Percentiles rank a stretch among this genome's conserved stretches.
Conservation (phyloP, 495 filamentous ascomycete species). For the Xylaria scruposa region DNA sequence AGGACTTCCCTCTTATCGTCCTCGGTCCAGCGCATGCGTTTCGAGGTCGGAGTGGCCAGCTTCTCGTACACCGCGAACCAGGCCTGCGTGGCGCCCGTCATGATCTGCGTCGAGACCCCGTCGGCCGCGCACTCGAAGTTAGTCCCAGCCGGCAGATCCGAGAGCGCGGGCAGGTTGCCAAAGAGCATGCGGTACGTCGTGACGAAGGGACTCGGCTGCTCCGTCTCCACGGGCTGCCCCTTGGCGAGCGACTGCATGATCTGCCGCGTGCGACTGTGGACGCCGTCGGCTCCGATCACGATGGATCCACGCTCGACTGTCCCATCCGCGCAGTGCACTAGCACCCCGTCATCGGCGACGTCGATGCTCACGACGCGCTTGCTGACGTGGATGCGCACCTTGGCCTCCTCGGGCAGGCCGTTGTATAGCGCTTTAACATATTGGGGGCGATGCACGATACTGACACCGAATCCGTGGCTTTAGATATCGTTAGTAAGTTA, state of each 20-base stretch:
- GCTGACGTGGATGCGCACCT: slow-evolving; percentile 37
- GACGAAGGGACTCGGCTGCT: slow-evolving; percentile 36
- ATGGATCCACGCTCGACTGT: slow-evolving; percentile 50
- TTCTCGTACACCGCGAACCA: slow-evolving; percentile 52
- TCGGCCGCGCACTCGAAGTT: slow-evolving; percentile 31
- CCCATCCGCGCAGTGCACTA: slow-evolving; percentile 51
- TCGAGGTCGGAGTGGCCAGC: slow-evolving; percentile 46
- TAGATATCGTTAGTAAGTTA: neutral
- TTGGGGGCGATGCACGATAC: slow-evolving; percentile 43
- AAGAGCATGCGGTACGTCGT: slow-evolving; percentile 40
- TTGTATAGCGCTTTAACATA: slow-evolving; percentile 46
- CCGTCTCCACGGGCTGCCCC: slow-evolving; percentile 30
- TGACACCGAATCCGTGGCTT: slow-evolving; percentile 46
- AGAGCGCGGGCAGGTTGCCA: slow-evolving; percentile 36
- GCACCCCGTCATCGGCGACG: slow-evolving; percentile 35
- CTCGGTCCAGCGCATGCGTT: slow-evolving; percentile 47
- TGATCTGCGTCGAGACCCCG: slow-evolving; percentile 35
- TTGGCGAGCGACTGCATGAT: slow-evolving; percentile 48
- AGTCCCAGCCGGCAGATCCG: slow-evolving; percentile 27
- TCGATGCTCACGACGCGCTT: slow-evolving; percentile 43
- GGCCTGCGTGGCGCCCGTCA: slow-evolving; percentile 35
- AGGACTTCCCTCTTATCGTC: slow-evolving; percentile 43
- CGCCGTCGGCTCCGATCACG: slow-evolving; percentile 61
- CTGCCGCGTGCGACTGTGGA: slow-evolving; percentile 53
- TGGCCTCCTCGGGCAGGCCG: slow-evolving; percentile 42